These are phyloP conservation scores for Corrigiola litoralis DNA, from an alignment of 179 eudicot species.

Conservation along the genomic window DNA sequence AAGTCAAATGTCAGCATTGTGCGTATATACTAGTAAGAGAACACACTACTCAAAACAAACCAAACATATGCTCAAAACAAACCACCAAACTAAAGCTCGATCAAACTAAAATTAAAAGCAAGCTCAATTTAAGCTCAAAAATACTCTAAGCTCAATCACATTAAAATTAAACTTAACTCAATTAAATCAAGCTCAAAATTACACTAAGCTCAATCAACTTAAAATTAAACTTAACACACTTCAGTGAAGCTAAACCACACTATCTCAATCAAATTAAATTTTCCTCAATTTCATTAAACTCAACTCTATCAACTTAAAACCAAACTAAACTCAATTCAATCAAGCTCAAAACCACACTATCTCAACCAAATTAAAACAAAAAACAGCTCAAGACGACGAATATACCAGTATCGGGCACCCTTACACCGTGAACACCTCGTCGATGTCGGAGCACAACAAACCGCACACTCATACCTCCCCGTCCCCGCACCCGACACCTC, in stretches of 20 bases:
- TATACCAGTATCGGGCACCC: conserved; percentile 41
- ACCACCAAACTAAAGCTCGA: no score
- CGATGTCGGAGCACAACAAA: conserved; percentile 22
- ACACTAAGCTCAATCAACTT: not conserved
- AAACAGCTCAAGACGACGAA: not conserved
- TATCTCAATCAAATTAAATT: no score
- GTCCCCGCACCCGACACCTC: not conserved
- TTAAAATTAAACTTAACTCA: no score
- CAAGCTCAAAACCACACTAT: no score
- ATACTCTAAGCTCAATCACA: no score
- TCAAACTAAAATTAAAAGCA: no score
- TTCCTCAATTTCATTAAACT: not conserved
- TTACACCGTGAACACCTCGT: conserved; percentile 37
- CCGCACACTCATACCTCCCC: conserved; percentile 29
- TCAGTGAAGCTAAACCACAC: not conserved
- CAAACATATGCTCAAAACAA: no score
- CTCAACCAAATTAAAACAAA: not conserved
- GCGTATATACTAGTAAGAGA: no score
- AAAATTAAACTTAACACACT: not conserved
- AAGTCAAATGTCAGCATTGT: no score
- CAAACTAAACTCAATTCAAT: not conserved
- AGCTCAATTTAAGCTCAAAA: no score
- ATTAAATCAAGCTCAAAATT: not conserved
- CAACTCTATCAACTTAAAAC: not conserved
- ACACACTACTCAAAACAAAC: no score